Percentiles rank a stretch among this genome's conserved stretches.
Conservation (phyloP, 352 stramenopile genomes). For the Blastocystis sp. region DNA sequence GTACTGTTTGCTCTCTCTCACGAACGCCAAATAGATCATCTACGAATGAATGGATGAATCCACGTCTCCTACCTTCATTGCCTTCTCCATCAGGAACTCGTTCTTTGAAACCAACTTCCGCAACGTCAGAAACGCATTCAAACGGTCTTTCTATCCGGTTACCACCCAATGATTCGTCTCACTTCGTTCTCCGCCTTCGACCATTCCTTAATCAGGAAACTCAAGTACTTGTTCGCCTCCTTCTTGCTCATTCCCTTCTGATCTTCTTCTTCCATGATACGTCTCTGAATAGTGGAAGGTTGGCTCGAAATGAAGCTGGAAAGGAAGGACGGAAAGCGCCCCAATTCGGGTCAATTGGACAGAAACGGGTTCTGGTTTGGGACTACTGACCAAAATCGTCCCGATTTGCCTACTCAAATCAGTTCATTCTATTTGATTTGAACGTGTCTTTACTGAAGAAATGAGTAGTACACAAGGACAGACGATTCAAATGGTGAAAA, state of each 20-base stretch:
- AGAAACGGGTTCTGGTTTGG: too few species aligned
- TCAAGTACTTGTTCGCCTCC: slow-evolving; percentile 43
- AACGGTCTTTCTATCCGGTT: background rate
- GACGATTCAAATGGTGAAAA: background rate
- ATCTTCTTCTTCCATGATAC: slow-evolving; percentile 26
- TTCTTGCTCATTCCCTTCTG: slow-evolving; percentile 23
- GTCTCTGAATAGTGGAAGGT: background rate
- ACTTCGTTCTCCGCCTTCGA: slow-evolving; percentile 3
- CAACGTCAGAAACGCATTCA: slow-evolving; percentile 46
- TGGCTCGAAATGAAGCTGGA: background rate
- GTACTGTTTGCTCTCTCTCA: slow-evolving; percentile 13
- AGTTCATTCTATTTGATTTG: background rate
- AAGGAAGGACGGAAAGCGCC: too few species aligned
- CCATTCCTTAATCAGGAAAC: slow-evolving; percentile 51
- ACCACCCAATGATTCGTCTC: background rate
- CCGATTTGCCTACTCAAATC: too few species aligned
- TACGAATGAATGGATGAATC: background rate
- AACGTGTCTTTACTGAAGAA: background rate
- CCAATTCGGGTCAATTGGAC: too few species aligned
- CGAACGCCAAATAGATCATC: slow-evolving; percentile 54
- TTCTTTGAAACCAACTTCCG: slow-evolving; percentile 43
- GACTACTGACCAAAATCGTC: too few species aligned
- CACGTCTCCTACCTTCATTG: background rate
- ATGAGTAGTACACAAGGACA: background rate
- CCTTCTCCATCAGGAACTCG: slow-evolving; percentile 7